Evolutionary conservation across 768 basidiomycete species (phyloP), one percentile per base, ranked within the genome.

Genomic region (Calvatia gigantea): DNA sequence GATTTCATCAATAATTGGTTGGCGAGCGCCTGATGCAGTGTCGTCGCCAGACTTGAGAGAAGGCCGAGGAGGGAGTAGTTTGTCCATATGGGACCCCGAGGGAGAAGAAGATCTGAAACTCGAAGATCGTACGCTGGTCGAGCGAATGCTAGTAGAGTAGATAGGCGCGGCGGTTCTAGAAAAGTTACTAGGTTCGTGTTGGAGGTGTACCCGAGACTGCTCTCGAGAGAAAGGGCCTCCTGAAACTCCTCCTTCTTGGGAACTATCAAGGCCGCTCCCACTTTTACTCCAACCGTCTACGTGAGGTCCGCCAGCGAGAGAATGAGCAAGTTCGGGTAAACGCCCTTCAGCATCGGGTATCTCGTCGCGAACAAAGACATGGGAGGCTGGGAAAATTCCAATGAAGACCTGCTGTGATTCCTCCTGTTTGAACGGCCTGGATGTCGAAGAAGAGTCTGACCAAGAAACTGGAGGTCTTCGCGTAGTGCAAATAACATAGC

Each of bases 1-100:
- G 61, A 98, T 96, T 75, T 98, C 96, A 71, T 98, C 96, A 48
- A 98, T 85, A 65, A 98, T 87, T 8, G 96, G 96, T 65, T 97
- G 94, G 2, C 69, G 73, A 19, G 79, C 76, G 8, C 96, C 96
- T 0, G 88, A 86, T 3, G 82, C 79, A 2, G 96, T 98, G 62
- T 98, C 95, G 66, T 97, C 96, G 33, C 92, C 93, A 8, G 93
- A 91, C 60, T 94, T 95, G 45, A 98, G 80, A n/a, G 89, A 91
- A 5, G 96, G 96, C 41, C 97, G 83, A 2, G 93, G 94, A 7
- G 93, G 94, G 4, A 88, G 75, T 1, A 86, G 88, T 66, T 93
- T 91, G 62, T 80, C 65, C 14, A 81, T 71, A 44, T 84, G 82
- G 28, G 87, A 83, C 28, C 84, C 84, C 11, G 80, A 75, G 9